Evolutionary conservation across 257 asterid genomes (phyloP), one percentile per base, ranked within the genome.

Genomic region (Solanum stenotomum): DNA sequence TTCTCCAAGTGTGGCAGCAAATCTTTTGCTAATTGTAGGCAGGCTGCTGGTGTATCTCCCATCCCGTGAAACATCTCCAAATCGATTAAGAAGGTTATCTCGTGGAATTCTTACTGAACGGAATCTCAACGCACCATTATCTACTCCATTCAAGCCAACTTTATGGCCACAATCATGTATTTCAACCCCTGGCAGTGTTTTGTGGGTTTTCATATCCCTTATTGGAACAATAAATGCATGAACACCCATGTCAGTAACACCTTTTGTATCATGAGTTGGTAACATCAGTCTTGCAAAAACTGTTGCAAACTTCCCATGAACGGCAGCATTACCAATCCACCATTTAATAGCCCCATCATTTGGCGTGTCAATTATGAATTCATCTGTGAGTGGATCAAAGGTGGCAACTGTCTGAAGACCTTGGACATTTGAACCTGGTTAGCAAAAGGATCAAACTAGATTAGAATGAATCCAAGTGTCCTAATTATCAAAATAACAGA

Each of bases 311-410:
- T 96, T 97, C n/a, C 99, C 99, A 40, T 97, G 99, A 72, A 97
- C 98, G 11, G 99, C 99, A 83, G 99, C 99, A 88, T 97, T 97
- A 23, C 99, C 99, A 87, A 97, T 97, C 99, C 99, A 97, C 99
- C 99, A 97, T 87, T 97, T 97, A 83, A 97, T 95, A 87, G 99
- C 99, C 87, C 99, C 99, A 88, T 96, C 98, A 88, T 95, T 93
- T 72, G 99, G 99, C 42, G 99, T 97, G 93, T 97, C 91, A 27
- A 97, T 93, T 67, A 97, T 84, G 89, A 97, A 95, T 89, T 97
- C 99, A 88, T 95, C 99, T 70, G 89, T 94, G 23, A 94, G 72
- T 4, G 96, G 98, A 94, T 97, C 99, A 67, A 97, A 97, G 71
- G 96, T 93, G 49, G 99, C 98, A 44, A 89, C 76, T 22, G 99